Evolutionary conservation across 2,329 filamentous ascomycete species (phyloP).

Genomic region (Claviceps quebecensis): DNA sequence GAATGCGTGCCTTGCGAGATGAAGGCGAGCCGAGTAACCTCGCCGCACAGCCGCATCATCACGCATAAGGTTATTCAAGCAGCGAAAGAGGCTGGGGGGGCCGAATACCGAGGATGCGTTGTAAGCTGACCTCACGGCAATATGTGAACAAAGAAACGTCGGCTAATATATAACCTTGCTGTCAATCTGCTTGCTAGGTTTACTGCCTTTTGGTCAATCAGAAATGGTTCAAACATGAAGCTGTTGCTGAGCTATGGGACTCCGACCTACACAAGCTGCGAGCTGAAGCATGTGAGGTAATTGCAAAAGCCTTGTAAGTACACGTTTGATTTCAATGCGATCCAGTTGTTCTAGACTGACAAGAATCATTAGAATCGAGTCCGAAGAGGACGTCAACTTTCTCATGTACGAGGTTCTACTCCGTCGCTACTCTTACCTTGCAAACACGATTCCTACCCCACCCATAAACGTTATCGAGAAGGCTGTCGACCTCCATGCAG

Average conservation of each 20-base stretch:
- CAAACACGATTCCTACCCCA: constrained; percentile 55
- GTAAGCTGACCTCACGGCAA: constrained; percentile 19
- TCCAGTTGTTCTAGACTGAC: neutral
- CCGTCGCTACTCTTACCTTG: constrained; percentile 72
- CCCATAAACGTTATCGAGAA: constrained; percentile 86
- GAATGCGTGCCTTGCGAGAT: constrained; percentile 84
- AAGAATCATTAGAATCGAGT: constrained; percentile 52
- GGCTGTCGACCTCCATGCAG: constrained; percentile 81
- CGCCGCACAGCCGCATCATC: constrained; percentile 73
- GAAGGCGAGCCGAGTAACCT: constrained; percentile 58
- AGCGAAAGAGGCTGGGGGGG: constrained; percentile 66
- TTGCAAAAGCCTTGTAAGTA: constrained; percentile 61
- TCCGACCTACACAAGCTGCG: constrained; percentile 68
- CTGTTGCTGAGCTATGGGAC: constrained; percentile 77
- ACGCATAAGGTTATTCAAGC: constrained; percentile 66
- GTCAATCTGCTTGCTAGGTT: constrained; percentile 25
- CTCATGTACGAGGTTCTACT: constrained; percentile 71
- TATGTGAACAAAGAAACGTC: neutral
- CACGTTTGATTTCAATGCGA: neutral
- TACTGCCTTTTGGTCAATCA: constrained; percentile 64
- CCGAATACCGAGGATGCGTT: constrained; percentile 63
- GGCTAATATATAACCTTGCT: neutral
- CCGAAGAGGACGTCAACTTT: constrained; percentile 64
- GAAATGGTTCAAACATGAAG: constrained; percentile 67
- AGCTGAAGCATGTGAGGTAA: constrained; percentile 73